Evolutionary conservation across 352 stramenopile genomes (phyloP).

Genomic region (Globisporangium mamillatum): DNA sequence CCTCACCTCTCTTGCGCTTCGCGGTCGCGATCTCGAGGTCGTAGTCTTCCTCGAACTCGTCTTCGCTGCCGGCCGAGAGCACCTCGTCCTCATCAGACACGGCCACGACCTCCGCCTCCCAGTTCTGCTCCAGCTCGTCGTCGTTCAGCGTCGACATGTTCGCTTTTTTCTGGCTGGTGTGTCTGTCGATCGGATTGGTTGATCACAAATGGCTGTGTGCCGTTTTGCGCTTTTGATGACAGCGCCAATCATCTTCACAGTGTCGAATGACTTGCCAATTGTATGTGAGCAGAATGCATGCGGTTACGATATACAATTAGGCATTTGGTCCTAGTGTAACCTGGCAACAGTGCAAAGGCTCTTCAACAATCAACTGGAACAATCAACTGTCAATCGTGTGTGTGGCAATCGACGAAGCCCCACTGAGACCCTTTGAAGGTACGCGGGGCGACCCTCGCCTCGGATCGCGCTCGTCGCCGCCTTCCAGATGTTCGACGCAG

Average conservation of each 20-base stretch:
- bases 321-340: not conserved
- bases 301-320: not conserved
- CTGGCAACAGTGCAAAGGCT: not conserved
- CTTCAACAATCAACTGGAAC: too few relatives aligned
- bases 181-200: not conserved
- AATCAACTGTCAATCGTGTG: too few relatives aligned
- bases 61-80: constrained; percentile 69
- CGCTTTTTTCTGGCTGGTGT: not conserved
- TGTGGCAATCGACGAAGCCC: too few relatives aligned
- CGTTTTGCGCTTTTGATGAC: not conserved
- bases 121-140: constrained; percentile 70
- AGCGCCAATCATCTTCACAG: not conserved
- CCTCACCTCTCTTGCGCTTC: constrained; percentile 45
- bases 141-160: constrained; percentile 35
- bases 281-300: not conserved
- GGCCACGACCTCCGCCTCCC: constrained; percentile 36
- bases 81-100: constrained; percentile 45
- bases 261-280: not conserved
- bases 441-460: too few relatives aligned
- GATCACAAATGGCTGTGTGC: not conserved
- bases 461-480: too few relatives aligned
- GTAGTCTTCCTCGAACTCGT: constrained; percentile 78
- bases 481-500: too few relatives aligned
- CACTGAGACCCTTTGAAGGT: too few relatives aligned
- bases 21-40: constrained; percentile 44